phyloP scores from a whole-genome alignment of 2,329 filamentous ascomycete genomes.

The Microcera coccophila region DNA sequence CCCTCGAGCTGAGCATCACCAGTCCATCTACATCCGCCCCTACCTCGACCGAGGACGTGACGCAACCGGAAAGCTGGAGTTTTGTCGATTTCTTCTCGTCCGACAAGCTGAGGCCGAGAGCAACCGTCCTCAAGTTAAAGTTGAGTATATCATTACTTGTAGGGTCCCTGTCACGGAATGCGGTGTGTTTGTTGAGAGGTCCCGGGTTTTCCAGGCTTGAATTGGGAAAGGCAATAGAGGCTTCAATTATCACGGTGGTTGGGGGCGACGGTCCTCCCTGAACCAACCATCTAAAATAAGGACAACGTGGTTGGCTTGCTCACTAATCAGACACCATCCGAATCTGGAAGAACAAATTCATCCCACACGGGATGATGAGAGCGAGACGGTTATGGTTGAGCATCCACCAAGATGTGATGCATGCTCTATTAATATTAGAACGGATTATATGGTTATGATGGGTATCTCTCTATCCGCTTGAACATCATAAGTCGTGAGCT shows the following conservation, averaged over 20 bases:
- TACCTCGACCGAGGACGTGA: conserved; percentile 1
- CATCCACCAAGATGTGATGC: no score
- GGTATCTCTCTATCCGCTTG: conserved; percentile 16
- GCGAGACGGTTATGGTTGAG: no score
- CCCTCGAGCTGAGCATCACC: conserved; percentile 20
- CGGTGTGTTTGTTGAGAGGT: conserved; percentile 22
- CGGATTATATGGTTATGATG: no score
- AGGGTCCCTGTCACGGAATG: conserved; percentile 14
- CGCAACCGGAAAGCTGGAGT: conserved; percentile 26
- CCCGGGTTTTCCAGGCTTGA: conserved; percentile 24
- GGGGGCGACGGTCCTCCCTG: no score
- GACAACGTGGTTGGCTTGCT: no score
- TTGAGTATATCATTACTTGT: conserved; percentile 18
- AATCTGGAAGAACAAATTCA: no score
- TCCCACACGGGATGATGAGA: no score
- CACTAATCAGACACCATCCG: no score
- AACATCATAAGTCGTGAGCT: conserved; percentile 22
- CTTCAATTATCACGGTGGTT: conserved; percentile 12
- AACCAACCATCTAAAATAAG: no score
- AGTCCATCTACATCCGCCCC: conserved; percentile 8
- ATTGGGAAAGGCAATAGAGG: conserved; percentile 25
- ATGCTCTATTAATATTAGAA: no score
- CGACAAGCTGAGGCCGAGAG: conserved; percentile 9
- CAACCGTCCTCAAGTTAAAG: conserved; percentile 13
- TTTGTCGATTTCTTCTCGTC: conserved; percentile 26